Conservation (phyloP, 495 filamentous ascomycete species). For the Annulohypoxylon bovei region DNA sequence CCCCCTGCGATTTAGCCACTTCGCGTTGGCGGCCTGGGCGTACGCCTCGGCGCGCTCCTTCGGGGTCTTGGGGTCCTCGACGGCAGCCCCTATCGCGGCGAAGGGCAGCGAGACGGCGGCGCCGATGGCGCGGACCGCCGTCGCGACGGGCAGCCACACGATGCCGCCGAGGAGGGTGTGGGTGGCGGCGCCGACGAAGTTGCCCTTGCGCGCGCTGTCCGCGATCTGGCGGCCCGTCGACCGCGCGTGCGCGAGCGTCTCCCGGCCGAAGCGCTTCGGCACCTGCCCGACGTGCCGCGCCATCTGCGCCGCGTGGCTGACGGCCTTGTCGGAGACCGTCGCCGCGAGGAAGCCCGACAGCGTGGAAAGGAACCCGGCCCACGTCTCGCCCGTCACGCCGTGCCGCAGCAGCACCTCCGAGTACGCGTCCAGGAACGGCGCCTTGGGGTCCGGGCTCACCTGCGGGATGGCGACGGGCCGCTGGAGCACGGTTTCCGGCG, state of each 20-base stretch:
- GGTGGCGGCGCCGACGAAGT: conserved; percentile 39
- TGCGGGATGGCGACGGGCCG: conserved; percentile 48
- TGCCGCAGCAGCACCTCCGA: conserved; percentile 33
- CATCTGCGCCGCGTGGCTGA: conserved; percentile 45
- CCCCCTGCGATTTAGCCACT: conserved; percentile 42
- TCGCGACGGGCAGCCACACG: conserved; percentile 39
- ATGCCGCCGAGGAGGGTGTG: conserved; percentile 32
- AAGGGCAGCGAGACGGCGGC: conserved; percentile 38
- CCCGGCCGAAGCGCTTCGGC: conserved; percentile 44
- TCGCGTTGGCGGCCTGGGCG: conserved; percentile 40
- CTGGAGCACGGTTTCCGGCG: neutral
- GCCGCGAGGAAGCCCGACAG: conserved; percentile 49
- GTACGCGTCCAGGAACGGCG: conserved; percentile 45
- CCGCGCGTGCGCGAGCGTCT: conserved; percentile 37
- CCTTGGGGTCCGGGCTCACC: conserved; percentile 25
- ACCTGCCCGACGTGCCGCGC: conserved; percentile 39
- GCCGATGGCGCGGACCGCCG: conserved; percentile 38
- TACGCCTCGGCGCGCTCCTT: conserved; percentile 45
- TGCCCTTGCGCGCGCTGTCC: conserved; percentile 39
- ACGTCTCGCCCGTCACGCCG: conserved; percentile 42
- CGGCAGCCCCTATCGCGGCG: conserved; percentile 31
- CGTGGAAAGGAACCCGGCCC: conserved; percentile 43
- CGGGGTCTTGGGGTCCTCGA: conserved; percentile 42
- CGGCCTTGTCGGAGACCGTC: conserved; percentile 45
- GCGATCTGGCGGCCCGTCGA: conserved; percentile 30